Base-by-base conservation (phyloP, 768 basidiomycete genomes). In the Suillus decipiens region DNA sequence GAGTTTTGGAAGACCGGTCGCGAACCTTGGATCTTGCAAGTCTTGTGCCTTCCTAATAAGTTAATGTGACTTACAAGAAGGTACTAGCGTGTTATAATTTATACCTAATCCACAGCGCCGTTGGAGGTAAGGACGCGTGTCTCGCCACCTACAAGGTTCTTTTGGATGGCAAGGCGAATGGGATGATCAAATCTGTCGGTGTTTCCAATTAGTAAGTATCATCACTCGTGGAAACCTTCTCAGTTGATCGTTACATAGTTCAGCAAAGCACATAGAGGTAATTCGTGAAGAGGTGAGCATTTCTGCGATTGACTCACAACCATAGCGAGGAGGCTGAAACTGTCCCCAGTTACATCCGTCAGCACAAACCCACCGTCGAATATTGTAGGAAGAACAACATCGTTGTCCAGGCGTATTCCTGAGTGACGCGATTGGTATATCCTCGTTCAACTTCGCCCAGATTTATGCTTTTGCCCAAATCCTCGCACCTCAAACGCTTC, bases 171-270 rank as follows among this genome's bases (percentile, higher is more conserved):
- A 82, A 82, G 67, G 70, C 77, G 22, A 80, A 76, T 5, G 89
- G 89, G 3, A 87, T 87, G 69, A 80, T 90, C 57, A 79, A 81
- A 60, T 79, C 79, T 24, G 82, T 89, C 34, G 90, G 90, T 2
- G 90, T 92, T 5, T 90, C 89, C 2, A 92, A 92, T 74, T 92
- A 85, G 89, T 89, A 69, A 59, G 87, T 22, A 14, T 19, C 12
- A 11, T 47, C 11, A 17, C 28, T 5, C 57, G 9, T 28, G 9
- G 54, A 11, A 37, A 39, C 15, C 12, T 14, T 37, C 15, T 19
- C 17, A 37, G 6, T 31, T 50, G 17, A 36, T 34, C 12, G 7
- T 61, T 36, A 36, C 22, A 64, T 19, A 91, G 89, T 68, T 81
- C 81, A 39, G 75, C 87, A 19, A 82, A 83, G 41, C 89, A 92